phyloP scores from a whole-genome alignment of 306 rosid genomes.

The Lotus japonicus region DNA sequence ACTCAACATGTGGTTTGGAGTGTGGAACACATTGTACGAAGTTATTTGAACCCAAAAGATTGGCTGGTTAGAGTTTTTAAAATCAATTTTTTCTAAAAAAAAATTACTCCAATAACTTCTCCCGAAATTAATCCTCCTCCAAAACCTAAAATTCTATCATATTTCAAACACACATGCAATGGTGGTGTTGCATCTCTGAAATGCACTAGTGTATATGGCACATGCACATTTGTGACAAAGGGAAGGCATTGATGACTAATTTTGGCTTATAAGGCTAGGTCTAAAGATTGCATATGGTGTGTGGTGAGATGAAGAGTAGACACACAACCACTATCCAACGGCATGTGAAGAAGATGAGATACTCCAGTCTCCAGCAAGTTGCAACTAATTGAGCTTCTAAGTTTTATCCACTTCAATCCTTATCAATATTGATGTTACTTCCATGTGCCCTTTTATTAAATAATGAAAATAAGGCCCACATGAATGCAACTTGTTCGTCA shows the following conservation, averaged over 20 bases:
- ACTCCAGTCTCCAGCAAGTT: background rate
- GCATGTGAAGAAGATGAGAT: conserved; percentile 13
- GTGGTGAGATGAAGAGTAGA: conserved; percentile 9
- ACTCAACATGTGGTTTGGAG: too few relatives aligned
- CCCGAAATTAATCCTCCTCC: too few relatives aligned
- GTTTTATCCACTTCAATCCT: conserved; percentile 33
- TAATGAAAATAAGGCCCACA: background rate
- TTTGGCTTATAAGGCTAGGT: conserved; percentile 4
- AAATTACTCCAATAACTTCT: too few relatives aligned
- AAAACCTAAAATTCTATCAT: too few relatives aligned
- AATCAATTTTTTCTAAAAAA: too few relatives aligned
- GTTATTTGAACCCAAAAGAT: too few relatives aligned
- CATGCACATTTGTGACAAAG: background rate
- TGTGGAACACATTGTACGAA: too few relatives aligned
- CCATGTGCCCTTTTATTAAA: conserved; percentile 23
- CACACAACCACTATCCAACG: conserved; percentile 24
- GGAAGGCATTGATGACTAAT: conserved; percentile 7
- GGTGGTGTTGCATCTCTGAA: conserved; percentile 9
- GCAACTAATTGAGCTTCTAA: background rate
- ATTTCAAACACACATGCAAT: background rate
- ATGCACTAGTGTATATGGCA: background rate
- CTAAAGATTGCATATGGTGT: conserved; percentile 25
- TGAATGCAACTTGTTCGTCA: conserved; percentile 12
- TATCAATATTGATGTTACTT: conserved; percentile 24
- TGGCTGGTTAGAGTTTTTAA: too few relatives aligned